Evolutionary conservation across 75 land plant species (phyloP), one percentile per base, ranked within the genome.

Genomic region (Picea glauca): DNA sequence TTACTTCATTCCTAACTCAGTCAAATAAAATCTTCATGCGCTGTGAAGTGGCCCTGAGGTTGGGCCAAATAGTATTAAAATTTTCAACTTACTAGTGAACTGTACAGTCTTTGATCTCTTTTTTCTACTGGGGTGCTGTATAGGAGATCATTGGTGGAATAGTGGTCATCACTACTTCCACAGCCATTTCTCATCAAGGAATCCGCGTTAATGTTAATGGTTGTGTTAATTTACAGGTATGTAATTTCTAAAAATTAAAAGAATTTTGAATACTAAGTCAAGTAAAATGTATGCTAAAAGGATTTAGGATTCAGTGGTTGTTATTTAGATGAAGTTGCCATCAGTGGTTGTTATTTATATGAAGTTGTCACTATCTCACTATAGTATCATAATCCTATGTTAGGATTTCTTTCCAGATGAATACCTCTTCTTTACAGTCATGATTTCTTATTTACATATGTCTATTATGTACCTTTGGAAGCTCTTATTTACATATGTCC

Each of bases 211-310:
- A 78, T 40, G 33, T 82, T 65, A 68, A 74, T 15, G 91, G 91
- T 76, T 77, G 86, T 14, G 91, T 86, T 80, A 84, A 84, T 61
- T 75, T 86, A 62, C 88, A 89, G 91, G 89, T 88, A 9, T 11
- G 11, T 50, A 50, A 50, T 9, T 50, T 50, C 11, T 50, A 50
- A 50, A 50, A 50, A 9, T 50, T 9, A 50, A 50, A 50, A 50
- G 12, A 9, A 9, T 50, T 50, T 50, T 50, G 56, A 50, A 50
- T 50, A 50, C 56, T 9, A 50, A 50, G 56, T 50, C 12, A 50
- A 50, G 2, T 50, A 50, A 50, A 50, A 50, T 50, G 12, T 50
- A 9, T 50, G 56, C 56, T 50, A 50, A 50, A 9, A 50, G 56
- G 54, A 46, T 6, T 7, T 46, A 46, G 54, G 56, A 50, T 50